These are phyloP conservation scores for Claviceps sp. DNA, from an alignment of 2,329 filamentous ascomycete species.

Conservation along the genomic window DNA sequence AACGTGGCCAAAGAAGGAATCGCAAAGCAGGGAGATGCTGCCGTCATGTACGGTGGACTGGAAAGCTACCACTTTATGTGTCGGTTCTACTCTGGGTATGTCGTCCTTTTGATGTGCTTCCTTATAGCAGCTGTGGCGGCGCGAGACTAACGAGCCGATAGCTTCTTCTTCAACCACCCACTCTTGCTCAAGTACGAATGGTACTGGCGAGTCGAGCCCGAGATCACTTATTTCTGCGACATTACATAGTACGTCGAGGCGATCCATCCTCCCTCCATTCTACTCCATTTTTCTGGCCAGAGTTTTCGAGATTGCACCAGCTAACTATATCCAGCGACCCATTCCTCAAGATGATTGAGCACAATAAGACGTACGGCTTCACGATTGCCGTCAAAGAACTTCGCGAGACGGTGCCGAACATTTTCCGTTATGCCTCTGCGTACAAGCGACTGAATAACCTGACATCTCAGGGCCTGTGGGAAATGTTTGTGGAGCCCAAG, in stretches of 20 bases:
- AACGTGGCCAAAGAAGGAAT: constrained; percentile 94
- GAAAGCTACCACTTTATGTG: constrained; percentile 99
- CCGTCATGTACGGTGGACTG: constrained; percentile 98
- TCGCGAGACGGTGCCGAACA: constrained; percentile 93
- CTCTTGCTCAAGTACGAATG: constrained; percentile 94
- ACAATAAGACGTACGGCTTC: constrained; percentile 97
- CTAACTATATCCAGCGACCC: constrained; percentile 43
- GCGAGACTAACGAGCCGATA: constrained; percentile 17
- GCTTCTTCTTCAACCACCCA: constrained; percentile 95
- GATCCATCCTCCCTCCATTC: neutral
- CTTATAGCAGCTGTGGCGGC: neutral
- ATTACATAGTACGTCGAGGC: constrained; percentile 68
- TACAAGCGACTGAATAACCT: constrained; percentile 91
- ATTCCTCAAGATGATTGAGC: constrained; percentile 84
- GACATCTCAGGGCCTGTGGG: constrained; percentile 86
- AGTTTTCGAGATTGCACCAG: neutral
- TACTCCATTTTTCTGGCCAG: neutral
- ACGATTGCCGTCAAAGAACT: constrained; percentile 98
- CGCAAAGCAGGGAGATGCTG: constrained; percentile 86
- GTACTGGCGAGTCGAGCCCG: constrained; percentile 98
- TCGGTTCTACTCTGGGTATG: constrained; percentile 92
- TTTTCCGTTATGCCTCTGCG: constrained; percentile 96
- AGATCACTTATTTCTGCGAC: constrained; percentile 99
- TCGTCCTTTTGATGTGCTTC: constrained; percentile 6
- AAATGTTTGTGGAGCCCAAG: constrained; percentile 84